Base-by-base conservation (phyloP, 2,329 filamentous ascomycete genomes). In the Talaromyces sp. region DNA sequence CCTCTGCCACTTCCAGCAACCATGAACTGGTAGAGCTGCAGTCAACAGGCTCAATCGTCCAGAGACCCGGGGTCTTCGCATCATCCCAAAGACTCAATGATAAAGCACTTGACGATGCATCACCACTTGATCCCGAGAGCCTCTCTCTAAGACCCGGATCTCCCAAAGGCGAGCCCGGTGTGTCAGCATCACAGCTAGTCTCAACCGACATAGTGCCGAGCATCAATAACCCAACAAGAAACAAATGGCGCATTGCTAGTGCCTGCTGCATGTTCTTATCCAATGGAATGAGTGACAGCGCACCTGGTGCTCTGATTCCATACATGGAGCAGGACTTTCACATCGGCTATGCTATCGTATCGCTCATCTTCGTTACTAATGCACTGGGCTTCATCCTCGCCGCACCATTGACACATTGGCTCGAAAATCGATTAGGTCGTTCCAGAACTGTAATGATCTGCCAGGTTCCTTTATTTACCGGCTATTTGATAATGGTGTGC, bases 341-440 rank as follows among this genome's bases (percentile, higher is more conserved):
- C 65, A 91, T 95, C 64, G 89, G 89, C 49, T 94, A 95, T 74
- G 89, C 88, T 2, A 78, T 92, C 9, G 90, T 95, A 2, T 94
- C 92, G 1, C 81, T 94, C 43, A 91, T 96, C 72, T 96, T 95
- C 79, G 85, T 95, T 35, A 86, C 89, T 52, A 91, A 91, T 70
- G 91, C 92, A 0, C 69, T 89, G 4, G 92, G 92, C 17, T 96
- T 92, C 78, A 88, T 96, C 72, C 75, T 84, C 13, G 89, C 90
- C 1, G 91, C 91, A 1, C 85, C 89, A 43, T 82, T 89, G 67
- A 84, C 89, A n/a, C 89, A 93, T 71, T 76, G 79, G 1, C 79
- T 93, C 3, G 83, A 88, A 62, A 78, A 79, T 6, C 84, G 84
- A 22, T 77, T 93, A 2, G 91, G 92, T 8, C 85, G 89, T 57